Conservation (phyloP, 805 yeast species). For the Spathaspora girioi region DNA sequence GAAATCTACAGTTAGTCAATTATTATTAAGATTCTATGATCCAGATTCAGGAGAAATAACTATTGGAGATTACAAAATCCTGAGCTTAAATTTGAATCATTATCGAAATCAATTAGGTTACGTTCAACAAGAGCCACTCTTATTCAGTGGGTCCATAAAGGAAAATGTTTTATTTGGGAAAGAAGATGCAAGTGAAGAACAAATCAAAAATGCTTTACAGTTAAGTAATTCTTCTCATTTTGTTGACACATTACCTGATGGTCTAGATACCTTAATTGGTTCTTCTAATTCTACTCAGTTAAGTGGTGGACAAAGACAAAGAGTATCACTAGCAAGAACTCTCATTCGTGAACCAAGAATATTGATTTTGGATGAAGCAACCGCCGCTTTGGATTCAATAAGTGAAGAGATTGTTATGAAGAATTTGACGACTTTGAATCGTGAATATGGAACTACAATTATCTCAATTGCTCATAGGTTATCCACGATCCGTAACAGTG, state of each 20-base stretch:
- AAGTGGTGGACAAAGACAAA: conserved; percentile 93
- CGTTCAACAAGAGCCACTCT: conserved; percentile 89
- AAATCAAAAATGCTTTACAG: conserved; percentile 55
- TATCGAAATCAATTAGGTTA: conserved; percentile 78
- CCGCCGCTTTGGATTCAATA: conserved; percentile 87
- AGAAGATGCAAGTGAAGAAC: conserved; percentile 53
- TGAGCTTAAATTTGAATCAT: conserved; percentile 63
- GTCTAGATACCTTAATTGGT: conserved; percentile 79
- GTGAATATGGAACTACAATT: conserved; percentile 58
- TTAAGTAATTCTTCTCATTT: conserved; percentile 74
- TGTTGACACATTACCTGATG: conserved; percentile 72
- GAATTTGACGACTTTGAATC: conserved; percentile 52
- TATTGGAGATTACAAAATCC: conserved; percentile 63
- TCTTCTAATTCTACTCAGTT: conserved; percentile 66
- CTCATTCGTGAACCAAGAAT: conserved; percentile 73
- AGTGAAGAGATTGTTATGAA: conserved; percentile 82
- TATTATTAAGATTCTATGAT: conserved; percentile 80
- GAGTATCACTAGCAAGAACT: conserved; percentile 89
- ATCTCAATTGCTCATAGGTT: conserved; percentile 90
- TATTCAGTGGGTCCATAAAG: conserved; percentile 79
- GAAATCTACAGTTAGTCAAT: conserved; percentile 80
- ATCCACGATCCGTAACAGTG: conserved; percentile 80
- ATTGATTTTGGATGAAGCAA: conserved; percentile 89
- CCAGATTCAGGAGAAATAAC: conserved; percentile 61
- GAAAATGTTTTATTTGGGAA: conserved; percentile 83